phyloP scores from a whole-genome alignment of 345 rosid species.

The sweet orange (Citrus sinensis) region DNA sequence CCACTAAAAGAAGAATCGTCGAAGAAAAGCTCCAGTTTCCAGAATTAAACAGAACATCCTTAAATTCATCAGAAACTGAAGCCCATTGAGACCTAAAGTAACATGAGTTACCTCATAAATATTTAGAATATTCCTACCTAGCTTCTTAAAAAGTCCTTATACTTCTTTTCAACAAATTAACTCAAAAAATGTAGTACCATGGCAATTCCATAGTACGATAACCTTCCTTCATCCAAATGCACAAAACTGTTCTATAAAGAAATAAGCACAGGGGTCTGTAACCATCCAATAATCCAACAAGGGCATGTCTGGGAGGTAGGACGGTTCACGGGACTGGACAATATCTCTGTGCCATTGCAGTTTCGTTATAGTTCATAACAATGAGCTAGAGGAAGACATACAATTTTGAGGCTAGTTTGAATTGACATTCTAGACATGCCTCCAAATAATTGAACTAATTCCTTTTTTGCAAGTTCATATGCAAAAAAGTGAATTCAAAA shows the following conservation, averaged over 20 bases:
- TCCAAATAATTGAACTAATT: neutral
- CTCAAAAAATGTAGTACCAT: neutral
- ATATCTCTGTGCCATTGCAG: neutral
- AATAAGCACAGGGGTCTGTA: neutral
- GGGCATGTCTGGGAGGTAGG: too few relatives aligned
- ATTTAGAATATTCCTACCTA: neutral
- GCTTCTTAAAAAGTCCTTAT: neutral
- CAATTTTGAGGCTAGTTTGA: neutral
- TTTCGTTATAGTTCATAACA: neutral
- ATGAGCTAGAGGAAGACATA: neutral
- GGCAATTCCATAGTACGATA: neutral
- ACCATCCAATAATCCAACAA: neutral
- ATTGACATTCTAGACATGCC: neutral
- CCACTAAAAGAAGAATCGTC: neutral
- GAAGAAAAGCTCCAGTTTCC: neutral
- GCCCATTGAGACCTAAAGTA: neutral
- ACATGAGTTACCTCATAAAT: neutral
- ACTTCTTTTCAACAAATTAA: neutral
- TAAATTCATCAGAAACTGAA: neutral
- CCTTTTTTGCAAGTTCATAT: neutral
- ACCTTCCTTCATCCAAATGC: neutral
- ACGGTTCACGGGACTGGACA: too few relatives aligned
- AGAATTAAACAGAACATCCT: neutral
- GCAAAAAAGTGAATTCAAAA: neutral
- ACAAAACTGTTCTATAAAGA: neutral